These are phyloP conservation scores for Penicillium canescens DNA, from an alignment of 495 filamentous ascomycete genomes.

Conservation along the genomic window DNA sequence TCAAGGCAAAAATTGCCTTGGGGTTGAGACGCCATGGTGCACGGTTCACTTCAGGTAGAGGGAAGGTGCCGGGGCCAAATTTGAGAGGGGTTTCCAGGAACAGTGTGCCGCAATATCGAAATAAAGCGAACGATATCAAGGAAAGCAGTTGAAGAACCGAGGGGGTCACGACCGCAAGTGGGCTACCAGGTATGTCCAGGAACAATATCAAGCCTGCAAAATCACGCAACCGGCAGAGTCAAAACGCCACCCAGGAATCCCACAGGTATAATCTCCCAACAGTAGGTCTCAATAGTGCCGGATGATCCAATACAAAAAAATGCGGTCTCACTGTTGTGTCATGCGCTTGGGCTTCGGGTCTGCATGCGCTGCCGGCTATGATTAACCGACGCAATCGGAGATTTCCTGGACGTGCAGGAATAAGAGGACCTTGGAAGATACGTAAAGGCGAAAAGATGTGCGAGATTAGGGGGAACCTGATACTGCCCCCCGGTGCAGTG, in stretches of 20 bases:
- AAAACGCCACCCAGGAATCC: background rate
- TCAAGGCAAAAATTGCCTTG: slow-evolving; percentile 45
- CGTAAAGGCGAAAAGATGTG: slow-evolving; percentile 1
- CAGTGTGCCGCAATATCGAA: background rate
- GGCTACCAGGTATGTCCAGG: slow-evolving; percentile 12
- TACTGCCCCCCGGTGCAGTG: slow-evolving; percentile 11
- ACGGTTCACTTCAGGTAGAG: slow-evolving; percentile 16
- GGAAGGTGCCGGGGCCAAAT: background rate
- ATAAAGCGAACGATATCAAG: background rate
- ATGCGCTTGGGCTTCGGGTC: slow-evolving; percentile 9
- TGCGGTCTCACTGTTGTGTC: slow-evolving; percentile 19
- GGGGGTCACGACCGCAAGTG: slow-evolving; percentile 17
- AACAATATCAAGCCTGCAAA: slow-evolving; percentile 7
- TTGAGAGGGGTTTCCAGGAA: background rate
- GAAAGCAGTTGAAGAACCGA: slow-evolving; percentile 4
- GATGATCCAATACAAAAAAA: background rate
- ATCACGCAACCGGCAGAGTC: slow-evolving; percentile 12
- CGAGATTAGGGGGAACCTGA: slow-evolving; percentile 1
- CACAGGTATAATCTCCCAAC: background rate
- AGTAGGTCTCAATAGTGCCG: background rate
- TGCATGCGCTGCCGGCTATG: slow-evolving; percentile 6
- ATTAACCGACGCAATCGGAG: slow-evolving; percentile 23
- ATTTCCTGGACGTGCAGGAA: slow-evolving; percentile 22
- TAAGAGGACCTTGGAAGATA: slow-evolving; percentile 26
- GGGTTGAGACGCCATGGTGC: slow-evolving; percentile 39